Percentiles rank a stretch among this genome's conserved stretches.
These are phyloP conservation scores for Beauveria caledonica DNA, from an alignment of 2,329 filamentous ascomycete genomes.

Conservation along the genomic window DNA sequence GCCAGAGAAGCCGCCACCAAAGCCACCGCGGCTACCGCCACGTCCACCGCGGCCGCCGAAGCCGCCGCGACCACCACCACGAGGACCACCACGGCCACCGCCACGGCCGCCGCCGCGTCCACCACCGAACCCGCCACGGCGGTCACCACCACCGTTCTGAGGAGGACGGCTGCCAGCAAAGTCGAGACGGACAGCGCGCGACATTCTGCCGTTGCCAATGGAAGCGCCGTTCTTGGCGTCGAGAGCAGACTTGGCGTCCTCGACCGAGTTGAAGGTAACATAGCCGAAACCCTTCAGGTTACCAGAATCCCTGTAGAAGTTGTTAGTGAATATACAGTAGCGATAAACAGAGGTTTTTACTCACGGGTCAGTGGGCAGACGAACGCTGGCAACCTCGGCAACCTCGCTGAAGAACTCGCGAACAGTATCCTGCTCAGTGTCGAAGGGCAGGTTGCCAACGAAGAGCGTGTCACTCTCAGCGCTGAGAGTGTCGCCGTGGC, in stretches of 20 bases:
- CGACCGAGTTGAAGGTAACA: conserved; percentile 71
- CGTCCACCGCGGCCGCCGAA: conserved; percentile 41
- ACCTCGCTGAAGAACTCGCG: conserved; percentile 65
- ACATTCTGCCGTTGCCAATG: conserved; percentile 55
- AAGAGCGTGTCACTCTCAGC: conserved; percentile 81
- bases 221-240: conserved; percentile 59
- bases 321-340: conserved; percentile 12
- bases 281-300: conserved; percentile 90
- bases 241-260: conserved; percentile 73
- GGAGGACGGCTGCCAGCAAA: conserved; percentile 62
- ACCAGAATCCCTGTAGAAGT: conserved; percentile 56
- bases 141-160: conserved; percentile 44
- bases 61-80: conserved; percentile 44
- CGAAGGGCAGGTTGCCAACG: conserved; percentile 84
- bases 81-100: conserved; percentile 42
- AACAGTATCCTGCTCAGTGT: conserved; percentile 68
- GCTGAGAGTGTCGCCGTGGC: conserved; percentile 73
- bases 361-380: conserved; percentile 77
- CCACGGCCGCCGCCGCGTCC: conserved; percentile 42
- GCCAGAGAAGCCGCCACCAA: conserved; percentile 47
- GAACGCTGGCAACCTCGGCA: conserved; percentile 66
- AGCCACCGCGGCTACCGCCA: conserved; percentile 44
- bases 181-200: conserved; percentile 75
- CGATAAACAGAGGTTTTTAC: conserved; percentile 20
- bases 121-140: conserved; percentile 43